Base-by-base conservation (phyloP, 352 stramenopile species). In the Pythium dissimile region DNA sequence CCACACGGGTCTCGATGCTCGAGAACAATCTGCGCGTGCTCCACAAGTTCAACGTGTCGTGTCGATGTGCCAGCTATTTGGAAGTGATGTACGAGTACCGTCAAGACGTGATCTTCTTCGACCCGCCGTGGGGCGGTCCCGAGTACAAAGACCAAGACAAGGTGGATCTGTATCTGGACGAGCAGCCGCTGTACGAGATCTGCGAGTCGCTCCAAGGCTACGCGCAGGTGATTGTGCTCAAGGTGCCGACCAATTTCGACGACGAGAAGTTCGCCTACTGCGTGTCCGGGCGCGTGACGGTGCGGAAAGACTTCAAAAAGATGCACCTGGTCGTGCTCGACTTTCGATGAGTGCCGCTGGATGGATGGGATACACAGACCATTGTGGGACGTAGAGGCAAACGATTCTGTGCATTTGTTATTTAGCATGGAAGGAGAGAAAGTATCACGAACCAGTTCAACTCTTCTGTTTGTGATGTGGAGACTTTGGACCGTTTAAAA, bases 221-320 rank as follows among this genome's bases (percentile, higher is more conserved):
- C 23, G 54, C 78, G 37, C 70, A 86, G 57, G 80, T 75, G 42
- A 69, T 92, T n/a, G 69, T 91, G 24, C 56, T 94, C 38, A 94
- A 94, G 47, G 81, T 92, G 31, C 84, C 84, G 15, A 88, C 69
- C 16, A 94, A 94, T 56, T 94, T 92, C 60, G 81, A 94, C 58
- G 67, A 79, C 20, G 75, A 77, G 2, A 88, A 87, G 56, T 90
- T 93, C 48, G 72, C 82, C 1, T 54, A 64, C 30, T 57, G 71
- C 24, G 80, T 92, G 6, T 79, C 77, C 0, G 82, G 82, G 13
- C 69, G 65, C 1, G 80, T 92, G 13, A 66, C 65, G 1, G 83
- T 88, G 20, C 67, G 75, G 0, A 75, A 76, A 16, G 76, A 89
- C 41, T 76, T 92, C 10, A 86, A 88, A 55, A 92, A 92, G 68